Base-by-base conservation (phyloP, 352 stramenopile genomes). In the Blastocystis sp. region DNA sequence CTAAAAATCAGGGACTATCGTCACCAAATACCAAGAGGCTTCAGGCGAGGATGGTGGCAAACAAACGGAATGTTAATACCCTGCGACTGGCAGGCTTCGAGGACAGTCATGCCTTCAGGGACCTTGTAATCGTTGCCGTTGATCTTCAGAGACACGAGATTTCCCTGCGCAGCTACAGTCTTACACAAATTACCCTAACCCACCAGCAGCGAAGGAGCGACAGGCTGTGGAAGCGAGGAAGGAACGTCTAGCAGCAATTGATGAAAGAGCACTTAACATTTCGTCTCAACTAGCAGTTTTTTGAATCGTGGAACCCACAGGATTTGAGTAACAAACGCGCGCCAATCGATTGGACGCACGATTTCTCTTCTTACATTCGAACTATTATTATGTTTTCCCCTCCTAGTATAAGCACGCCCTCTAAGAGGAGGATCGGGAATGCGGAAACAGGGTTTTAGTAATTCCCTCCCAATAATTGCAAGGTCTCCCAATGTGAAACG, bases 91-190 rank as follows among this genome's bases (percentile, higher is more conserved):
- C 77, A 88, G 56, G 66, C 77, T 29, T 88, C 77, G 18, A 88
- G 55, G 76, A 88, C 66, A 1, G 77, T 88, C 66, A 79, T 88
- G 34, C 66, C 66, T 69, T 88, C 77, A 64, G 62, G 62, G n/a
- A 79, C 77, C 66, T 88, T 79, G 47, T 79, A 88, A 39, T 76
- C 62, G 47, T 53, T 88, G 13, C 77, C 77, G 55, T 88, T 88
- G 55, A 88, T 88, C 77, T 88, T 88, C n/a, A 88, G 39, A 26
- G 50, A 45, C 20, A 84, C 53, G n/a, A 84, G 50, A 29, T 84
- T 84, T 13, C 47, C 73, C 37, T 84, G 43, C 11, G 73, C 73
- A 13, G 50, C 73, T 84, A 84, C 53, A 6, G 64, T 2, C 41
- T 18, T 54, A 9, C 7, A 63, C 37, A 1, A 13, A 54, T 29